Evolutionary conservation across 306 rosid species (phyloP), one percentile per base, ranked within the genome.

Genomic region (Pyrus bretschneideri): DNA sequence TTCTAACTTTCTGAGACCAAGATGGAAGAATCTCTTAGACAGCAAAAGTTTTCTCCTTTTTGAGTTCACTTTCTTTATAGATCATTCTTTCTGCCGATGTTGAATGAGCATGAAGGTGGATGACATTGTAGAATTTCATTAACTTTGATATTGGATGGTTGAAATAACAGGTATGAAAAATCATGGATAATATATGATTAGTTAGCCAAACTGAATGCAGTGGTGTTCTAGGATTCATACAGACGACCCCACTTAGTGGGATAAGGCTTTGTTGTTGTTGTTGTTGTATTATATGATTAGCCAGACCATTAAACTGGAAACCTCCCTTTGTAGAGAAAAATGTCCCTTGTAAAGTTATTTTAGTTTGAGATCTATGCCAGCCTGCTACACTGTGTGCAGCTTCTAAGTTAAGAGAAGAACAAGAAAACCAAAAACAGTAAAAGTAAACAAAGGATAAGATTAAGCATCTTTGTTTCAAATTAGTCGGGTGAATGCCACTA

Each of bases 1-100:
- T 68, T 72, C 68, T 42, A 60, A 42, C 69, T 70, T 81, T 90
- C 82, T 84, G 79, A 82, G 79, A 80, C 82, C 65, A 79, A 61
- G 75, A 76, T 74, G 72, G 75, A 46, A 75, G 86, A 90, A 80
- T 85, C 65, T 84, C 68, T 73, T 66, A 55, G 64, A 70, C 80
- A 77, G 81, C 52, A 27, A 38, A 46, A 73, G 12, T 19, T 49
- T 60, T 69, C 64, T 81, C 61, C 79, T 69, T 84, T 82, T 78
- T 75, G 22, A 72, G 49, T 72, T 78, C 44, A 69, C 77, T 76
- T 81, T 82, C 22, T 33, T 79, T 11, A 51, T 72, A 31, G 84
- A 70, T 69, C 66, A 73, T 78, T 60, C 77, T 64, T 74, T 80
- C 66, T 38, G 60, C 49, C 62, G 79, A 65, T 42, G 33, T 29